Evolutionary conservation across 1,139 yeast species (phyloP).

Genomic region (Starmera stellimalicola): DNA sequence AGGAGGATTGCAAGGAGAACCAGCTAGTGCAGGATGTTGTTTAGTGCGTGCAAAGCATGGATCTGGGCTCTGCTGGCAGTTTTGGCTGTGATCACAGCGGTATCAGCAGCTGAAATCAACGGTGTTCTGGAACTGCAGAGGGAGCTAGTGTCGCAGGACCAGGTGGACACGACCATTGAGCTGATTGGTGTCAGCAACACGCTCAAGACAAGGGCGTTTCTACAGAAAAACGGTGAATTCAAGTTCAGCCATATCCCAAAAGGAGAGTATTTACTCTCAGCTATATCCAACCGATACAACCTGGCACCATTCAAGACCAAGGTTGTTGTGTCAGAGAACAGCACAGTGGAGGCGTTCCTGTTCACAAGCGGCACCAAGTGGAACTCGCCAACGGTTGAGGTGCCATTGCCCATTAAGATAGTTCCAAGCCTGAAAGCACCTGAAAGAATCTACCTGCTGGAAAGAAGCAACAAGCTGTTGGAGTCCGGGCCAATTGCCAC

Average conservation of each 20-base stretch:
- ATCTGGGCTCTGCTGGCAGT: too few relatives aligned
- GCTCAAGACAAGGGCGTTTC: constrained; percentile 5
- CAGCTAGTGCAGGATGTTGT: too few relatives aligned
- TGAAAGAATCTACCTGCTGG: constrained; percentile 22
- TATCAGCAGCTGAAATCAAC: too few relatives aligned
- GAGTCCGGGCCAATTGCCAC: constrained; percentile 26
- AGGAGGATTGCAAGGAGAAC: too few relatives aligned
- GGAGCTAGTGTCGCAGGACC: background rate
- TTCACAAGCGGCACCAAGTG: constrained; percentile 10
- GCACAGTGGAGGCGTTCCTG: constrained; percentile 7
- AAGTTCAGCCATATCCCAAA: constrained; percentile 7
- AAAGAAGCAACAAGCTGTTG: constrained; percentile 22
- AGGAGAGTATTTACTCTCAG: constrained; percentile 13
- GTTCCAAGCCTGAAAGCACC: constrained; percentile 20
- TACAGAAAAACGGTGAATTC: constrained; percentile 11
- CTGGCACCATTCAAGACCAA: constrained; percentile 14
- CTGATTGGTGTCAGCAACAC: background rate
- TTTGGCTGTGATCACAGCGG: too few relatives aligned
- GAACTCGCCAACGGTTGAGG: constrained; percentile 2
- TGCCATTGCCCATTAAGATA: constrained; percentile 17
- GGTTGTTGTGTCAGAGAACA: constrained; percentile 8
- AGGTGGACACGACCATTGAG: background rate
- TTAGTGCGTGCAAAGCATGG: too few relatives aligned
- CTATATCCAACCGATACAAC: constrained; percentile 13
- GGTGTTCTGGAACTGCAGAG: background rate